These are phyloP conservation scores for Populus pruinosa DNA, from an alignment of 345 rosid genomes.

Conservation along the genomic window DNA sequence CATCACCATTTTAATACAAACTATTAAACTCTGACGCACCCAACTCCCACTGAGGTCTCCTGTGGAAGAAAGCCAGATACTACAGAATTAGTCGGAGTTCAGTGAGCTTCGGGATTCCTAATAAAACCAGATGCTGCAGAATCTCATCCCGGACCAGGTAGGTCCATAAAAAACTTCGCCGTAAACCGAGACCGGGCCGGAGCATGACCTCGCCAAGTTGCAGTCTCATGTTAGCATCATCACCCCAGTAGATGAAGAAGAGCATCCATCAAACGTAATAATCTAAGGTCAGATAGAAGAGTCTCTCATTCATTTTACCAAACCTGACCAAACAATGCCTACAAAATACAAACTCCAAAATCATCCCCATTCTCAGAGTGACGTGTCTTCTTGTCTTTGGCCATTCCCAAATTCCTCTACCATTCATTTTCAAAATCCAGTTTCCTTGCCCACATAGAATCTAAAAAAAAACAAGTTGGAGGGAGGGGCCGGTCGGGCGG, in stretches of 20 bases:
- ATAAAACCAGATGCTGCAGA: too few relatives aligned
- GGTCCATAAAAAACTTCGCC: neutral
- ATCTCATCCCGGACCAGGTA: neutral
- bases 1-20: too few relatives aligned
- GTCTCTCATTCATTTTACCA: too few relatives aligned
- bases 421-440: neutral
- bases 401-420: neutral
- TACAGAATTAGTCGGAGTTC: too few relatives aligned
- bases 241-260: too few relatives aligned
- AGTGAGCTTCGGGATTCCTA: too few relatives aligned
- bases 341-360: neutral
- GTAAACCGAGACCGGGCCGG: rapidly evolving
- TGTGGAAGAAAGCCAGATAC: neutral
- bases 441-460: neutral
- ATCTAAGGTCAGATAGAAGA: too few relatives aligned
- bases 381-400: neutral
- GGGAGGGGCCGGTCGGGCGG: neutral
- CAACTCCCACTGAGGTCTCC: neutral
- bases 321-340: neutral
- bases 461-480: neutral
- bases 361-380: neutral
- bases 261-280: too few relatives aligned
- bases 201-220: too few relatives aligned
- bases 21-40: neutral
- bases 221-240: neutral